Base-by-base conservation (phyloP, 192 early-diverging fungal species). In the Backusella luteola region DNA sequence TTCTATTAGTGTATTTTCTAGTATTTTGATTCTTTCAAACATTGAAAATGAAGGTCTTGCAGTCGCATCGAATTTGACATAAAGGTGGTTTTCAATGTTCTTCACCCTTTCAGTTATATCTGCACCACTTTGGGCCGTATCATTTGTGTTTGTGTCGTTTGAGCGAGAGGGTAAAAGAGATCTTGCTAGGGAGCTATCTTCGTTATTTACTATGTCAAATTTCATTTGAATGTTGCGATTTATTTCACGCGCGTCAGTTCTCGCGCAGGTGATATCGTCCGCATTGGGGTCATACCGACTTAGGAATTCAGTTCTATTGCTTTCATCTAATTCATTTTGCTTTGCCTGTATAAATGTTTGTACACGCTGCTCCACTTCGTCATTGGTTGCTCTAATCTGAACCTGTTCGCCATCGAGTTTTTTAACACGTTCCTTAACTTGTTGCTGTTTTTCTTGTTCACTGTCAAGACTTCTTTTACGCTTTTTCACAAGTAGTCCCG, bases 191-290 rank as follows among this genome's bases (percentile, higher is more conserved):
- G 91, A 90, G 11, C 85, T 87, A 74, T 84, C 85, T 72, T 91
- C 87, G 71, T 91, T 94, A 67, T 90, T 86, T 34, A 89, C 87
- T 32, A 90, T 83, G 44, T 94, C 90, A 44, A 88, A 84, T 56
- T 93, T 93, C 85, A 96, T 92, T 77, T 94, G 92, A 32, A 95
- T 90, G 21, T 90, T 93, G 9, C 91, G 83, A 76, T 92, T 94
- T 6, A 92, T 83, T 68, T 89, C 90, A 49, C 86, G 86, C 4
- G 93, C 90, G 75, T 95, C 93, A 8, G 86, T 88, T 41, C 94
- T 86, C 23, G 94, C 92, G 72, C 94, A 94, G 19, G 81, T 83
- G 12, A 80, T 76, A 29, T 84, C 82, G 7, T 77, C 69, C 5
- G 69, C 82, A 26, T 35, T 71, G 3, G 79, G 73, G 35, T 84